These are phyloP conservation scores for Tuber magnatum DNA, from an alignment of 495 filamentous ascomycete species.

Conservation along the genomic window DNA sequence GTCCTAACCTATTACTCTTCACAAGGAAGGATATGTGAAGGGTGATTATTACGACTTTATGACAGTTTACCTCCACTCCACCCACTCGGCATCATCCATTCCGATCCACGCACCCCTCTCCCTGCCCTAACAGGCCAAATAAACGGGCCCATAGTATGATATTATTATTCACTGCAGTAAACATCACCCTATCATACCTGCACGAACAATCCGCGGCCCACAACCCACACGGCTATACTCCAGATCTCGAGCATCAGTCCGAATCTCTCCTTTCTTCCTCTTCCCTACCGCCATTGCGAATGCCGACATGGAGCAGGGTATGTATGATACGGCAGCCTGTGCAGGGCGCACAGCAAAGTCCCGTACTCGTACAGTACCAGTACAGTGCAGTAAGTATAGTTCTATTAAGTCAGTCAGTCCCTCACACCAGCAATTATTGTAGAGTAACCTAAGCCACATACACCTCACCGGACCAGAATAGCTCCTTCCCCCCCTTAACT, in stretches of 20 bases:
- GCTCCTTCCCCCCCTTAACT: no score
- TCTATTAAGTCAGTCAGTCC: no score
- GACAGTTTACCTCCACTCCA: background rate
- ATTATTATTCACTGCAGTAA: background rate
- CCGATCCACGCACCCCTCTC: no score
- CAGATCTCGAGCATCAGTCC: background rate
- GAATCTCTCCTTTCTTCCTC: background rate
- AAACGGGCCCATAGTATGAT: background rate
- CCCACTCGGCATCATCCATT: background rate
- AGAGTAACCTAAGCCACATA: no score
- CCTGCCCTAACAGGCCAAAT: background rate
- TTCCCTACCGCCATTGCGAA: background rate
- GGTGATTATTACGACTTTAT: slow-evolving; percentile 3
- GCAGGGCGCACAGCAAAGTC: no score
- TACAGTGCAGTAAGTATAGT: no score
- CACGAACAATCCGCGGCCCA: background rate
- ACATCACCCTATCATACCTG: background rate
- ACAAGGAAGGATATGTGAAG: background rate
- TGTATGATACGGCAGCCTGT: background rate
- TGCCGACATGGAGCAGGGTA: background rate
- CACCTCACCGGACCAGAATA: no score
- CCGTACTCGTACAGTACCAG: no score
- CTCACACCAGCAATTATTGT: no score
- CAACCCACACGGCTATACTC: background rate
- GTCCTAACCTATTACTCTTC: background rate